Evolutionary conservation across 2,329 filamentous ascomycete genomes (phyloP), one percentile per base, ranked within the genome.

Genomic region (Pseudonectria buxi): DNA sequence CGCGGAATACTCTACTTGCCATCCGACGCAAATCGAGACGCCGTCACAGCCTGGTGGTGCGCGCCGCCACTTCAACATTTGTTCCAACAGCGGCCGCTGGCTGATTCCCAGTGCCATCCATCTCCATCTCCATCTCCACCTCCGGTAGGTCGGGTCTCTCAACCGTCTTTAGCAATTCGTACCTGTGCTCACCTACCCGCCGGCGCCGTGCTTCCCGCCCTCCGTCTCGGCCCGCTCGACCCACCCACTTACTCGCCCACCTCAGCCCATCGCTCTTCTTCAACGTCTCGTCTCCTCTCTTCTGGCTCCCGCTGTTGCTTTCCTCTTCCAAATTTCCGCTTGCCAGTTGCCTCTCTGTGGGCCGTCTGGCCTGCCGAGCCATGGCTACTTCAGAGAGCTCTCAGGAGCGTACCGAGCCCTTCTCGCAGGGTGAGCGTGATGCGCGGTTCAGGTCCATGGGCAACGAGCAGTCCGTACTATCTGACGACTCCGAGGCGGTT

Each of bases 391-490:
- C 61, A 42, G 59, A 53, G 44, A 51, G 53, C 43, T 64, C 64
- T 41, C 63, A 67, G 50, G 72, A 77, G 59, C 71, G 65, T 57
- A 78, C 74, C 30, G 72, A 78, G 57, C 71, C 73, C 9, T 74
- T 76, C 47, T 73, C 74, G 9, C 64, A 74, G 44, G 68, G 71
- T 32, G 72, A 78, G 55, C 66, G 76, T 43, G 67, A 74, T 33
- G 58, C 66, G 16, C 69, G 72, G 13, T 57, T 74, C 39, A 63
- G 60, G 40, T 54, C 54, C 47, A 59, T 74, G 36, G 61, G 65
- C 30, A 62, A 69, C 37, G 66, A 71, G 37, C 65, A 67, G 43
- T 50, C 57, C 12, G 52, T 64, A 41, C 54, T 58, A 30, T 54
- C 62, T 31, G 46, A 55, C 15, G 58, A 62, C 28, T 54, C 60